phyloP scores from a whole-genome alignment of 2,329 filamentous ascomycete species.

The Microdochium nivale region DNA sequence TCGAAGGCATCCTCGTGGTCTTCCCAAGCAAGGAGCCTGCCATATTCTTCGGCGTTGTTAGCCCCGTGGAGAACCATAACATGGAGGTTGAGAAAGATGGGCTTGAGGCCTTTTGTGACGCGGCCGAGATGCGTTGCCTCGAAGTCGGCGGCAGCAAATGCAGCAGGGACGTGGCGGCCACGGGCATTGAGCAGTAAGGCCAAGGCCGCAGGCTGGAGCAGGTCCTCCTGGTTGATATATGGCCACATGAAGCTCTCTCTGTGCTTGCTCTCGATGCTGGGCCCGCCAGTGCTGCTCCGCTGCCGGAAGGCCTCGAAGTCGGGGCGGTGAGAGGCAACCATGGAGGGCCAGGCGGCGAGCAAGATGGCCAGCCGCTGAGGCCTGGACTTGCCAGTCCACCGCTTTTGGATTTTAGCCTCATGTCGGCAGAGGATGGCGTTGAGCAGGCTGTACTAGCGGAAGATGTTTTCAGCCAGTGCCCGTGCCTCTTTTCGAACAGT shows the following conservation, averaged over 20 bases:
- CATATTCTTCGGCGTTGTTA: slow-evolving; percentile 20
- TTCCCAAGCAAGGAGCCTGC: slow-evolving; percentile 23
- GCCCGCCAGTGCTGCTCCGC: slow-evolving; percentile 7
- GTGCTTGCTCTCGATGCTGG: slow-evolving; percentile 10
- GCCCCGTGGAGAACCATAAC: slow-evolving; percentile 25
- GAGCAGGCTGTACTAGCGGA: neutral
- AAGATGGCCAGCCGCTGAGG: slow-evolving; percentile 3
- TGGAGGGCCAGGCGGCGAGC: slow-evolving; percentile 3
- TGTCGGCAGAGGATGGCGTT: slow-evolving; percentile 2
- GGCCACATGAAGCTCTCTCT: slow-evolving; percentile 37
- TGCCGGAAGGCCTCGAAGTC: slow-evolving; percentile 26
- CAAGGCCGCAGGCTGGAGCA: slow-evolving; percentile 32
- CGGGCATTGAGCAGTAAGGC: slow-evolving; percentile 43
- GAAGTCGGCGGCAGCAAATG: slow-evolving; percentile 38
- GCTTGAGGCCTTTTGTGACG: slow-evolving; percentile 12
- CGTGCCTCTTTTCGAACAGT: neutral
- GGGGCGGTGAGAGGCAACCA: slow-evolving; percentile 2
- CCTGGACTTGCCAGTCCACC: slow-evolving; percentile 1
- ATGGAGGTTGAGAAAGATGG: slow-evolving; percentile 19
- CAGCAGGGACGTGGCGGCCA: slow-evolving; percentile 32
- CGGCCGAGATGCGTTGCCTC: slow-evolving; percentile 21
- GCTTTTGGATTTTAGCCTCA: slow-evolving; percentile 2
- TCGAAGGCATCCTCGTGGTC: slow-evolving; percentile 26
- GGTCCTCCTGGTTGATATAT: slow-evolving; percentile 48
- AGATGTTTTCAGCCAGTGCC: neutral